A percentile compares a stretch with the other conserved stretches of the same genome.
Evolutionary conservation across 2,329 filamentous ascomycete species (phyloP).

Genomic region (Teratosphaeria viscida): DNA sequence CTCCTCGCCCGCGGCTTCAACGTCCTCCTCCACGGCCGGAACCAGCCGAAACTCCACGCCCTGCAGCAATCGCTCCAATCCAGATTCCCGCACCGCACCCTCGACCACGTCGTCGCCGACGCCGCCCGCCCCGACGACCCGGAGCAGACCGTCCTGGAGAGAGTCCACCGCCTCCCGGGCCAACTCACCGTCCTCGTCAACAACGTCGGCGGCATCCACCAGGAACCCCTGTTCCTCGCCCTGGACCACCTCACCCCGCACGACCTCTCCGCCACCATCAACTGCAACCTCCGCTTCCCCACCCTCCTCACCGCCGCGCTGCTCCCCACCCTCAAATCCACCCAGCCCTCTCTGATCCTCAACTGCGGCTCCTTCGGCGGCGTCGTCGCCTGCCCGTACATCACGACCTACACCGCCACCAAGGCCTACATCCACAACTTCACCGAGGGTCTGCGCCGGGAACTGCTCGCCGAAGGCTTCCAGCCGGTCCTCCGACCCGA

Average conservation of each 20-base stretch:
- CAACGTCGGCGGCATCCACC: constrained; percentile 41
- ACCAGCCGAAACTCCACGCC: constrained; percentile 36
- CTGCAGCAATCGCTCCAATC: constrained; percentile 32
- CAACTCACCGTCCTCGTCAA: constrained; percentile 47
- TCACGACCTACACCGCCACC: constrained; percentile 35
- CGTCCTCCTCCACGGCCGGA: constrained; percentile 49
- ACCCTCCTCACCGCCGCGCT: constrained; percentile 38
- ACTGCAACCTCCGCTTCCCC: constrained; percentile 42
- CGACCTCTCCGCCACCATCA: constrained; percentile 34
- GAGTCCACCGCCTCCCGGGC: constrained; percentile 21
- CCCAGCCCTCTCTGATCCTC: constrained; percentile 38
- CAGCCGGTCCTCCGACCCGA: constrained; percentile 5
- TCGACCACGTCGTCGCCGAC: constrained; percentile 37
- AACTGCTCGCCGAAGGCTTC: constrained; percentile 30
- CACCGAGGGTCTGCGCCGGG: constrained; percentile 31
- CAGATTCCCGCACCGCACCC: constrained; percentile 30
- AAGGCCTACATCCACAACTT: constrained; percentile 39
- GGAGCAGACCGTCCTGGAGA: constrained; percentile 6
- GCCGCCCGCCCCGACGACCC: constrained; percentile 17
- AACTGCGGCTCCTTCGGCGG: constrained; percentile 41
- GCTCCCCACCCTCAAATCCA: constrained; percentile 34
- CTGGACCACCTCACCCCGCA: constrained; percentile 28
- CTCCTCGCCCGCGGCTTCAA: constrained; percentile 46
- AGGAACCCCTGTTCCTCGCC: constrained; percentile 24
- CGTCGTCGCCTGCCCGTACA: constrained; percentile 35